Base-by-base conservation (phyloP, 2,329 filamentous ascomycete species). In the Pseudogymnoascus sp. region DNA sequence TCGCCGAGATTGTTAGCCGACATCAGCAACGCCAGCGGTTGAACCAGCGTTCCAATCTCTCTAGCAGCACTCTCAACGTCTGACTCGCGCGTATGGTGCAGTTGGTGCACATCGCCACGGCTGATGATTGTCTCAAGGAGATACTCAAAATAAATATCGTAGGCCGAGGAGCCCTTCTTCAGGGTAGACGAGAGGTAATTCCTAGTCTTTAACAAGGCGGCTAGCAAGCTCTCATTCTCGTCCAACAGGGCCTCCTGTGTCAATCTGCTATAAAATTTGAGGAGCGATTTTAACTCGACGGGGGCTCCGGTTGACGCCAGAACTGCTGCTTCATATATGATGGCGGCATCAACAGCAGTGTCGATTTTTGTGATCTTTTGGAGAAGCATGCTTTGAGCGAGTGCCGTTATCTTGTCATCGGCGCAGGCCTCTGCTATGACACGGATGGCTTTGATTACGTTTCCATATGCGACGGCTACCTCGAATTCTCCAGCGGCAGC, bases 341-440 rank as follows among this genome's bases (percentile, higher is more conserved):
- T 94, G 62, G 88, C 88, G 31, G 89, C 86, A 77, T 97, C 92
- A 2, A 97, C 89, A 4, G 83, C 78, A 63, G 84, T 81, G 70
- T 85, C 94, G 62, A 97, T 85, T 74, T 94, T 93, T 64, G 89
- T 87, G 63, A 97, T 84, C 74, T 99, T 97, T 71, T 99, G 94
- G n/a, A 96, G 77, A 25, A 99, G 84, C 87, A 99, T 97, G 0
- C 92, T 95, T 69, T 97, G 89, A 2, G 92, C 93, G 60, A 99
- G 79, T 4, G 92, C 92, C 5, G 89, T 94, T 61, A 99, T 96
- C 76, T 97, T 96, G 64, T 91, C 87, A 70, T 99, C 92, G 58
- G 88, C 84, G 71, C 88, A 92, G 63, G 84, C 87, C 21, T 83
- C 84, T 0, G 94, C 91, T 72, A 99, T 91, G n/a, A 87, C 87